These are phyloP conservation scores for Exsudoporus floridanus DNA, from an alignment of 1,284 basidiomycete genomes.

Conservation along the genomic window DNA sequence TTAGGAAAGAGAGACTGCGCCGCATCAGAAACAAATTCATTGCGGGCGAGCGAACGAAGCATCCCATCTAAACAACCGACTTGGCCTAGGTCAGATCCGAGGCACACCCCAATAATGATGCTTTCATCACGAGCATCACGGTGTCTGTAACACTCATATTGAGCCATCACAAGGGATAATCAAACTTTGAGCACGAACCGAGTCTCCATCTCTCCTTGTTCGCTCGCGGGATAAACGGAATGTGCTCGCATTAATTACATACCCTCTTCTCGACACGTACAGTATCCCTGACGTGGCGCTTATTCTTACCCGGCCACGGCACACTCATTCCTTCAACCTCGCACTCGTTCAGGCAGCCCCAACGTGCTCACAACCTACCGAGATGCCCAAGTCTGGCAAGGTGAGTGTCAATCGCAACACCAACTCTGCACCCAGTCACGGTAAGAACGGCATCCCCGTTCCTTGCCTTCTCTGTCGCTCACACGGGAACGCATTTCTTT, in stretches of 20 bases:
- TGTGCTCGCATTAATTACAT: no score
- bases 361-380: no score
- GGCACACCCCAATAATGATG: no score
- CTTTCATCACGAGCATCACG: not conserved
- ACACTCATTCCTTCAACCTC: no score
- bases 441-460: constrained; percentile 11
- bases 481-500: constrained; percentile 6
- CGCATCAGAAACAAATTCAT: constrained; percentile 25
- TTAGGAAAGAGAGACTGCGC: constrained; percentile 26
- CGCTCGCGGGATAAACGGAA: constrained; percentile 22
- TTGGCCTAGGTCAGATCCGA: constrained; percentile 8
- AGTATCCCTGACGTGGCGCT: no score
- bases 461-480: constrained; percentile 14
- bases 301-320: no score
- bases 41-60: constrained; percentile 20
- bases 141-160: constrained; percentile 16
- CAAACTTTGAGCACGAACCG: constrained; percentile 19
- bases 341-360: no score
- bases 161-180: constrained; percentile 17
- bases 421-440: constrained; percentile 1
- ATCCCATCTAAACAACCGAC: constrained; percentile 6
- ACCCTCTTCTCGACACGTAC: no score
- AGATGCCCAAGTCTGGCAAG: no score
- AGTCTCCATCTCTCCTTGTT: constrained; percentile 17
- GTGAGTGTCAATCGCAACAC: no score